These are phyloP conservation scores for Plasmopara muralis DNA, from an alignment of 352 stramenopile genomes.

Conservation along the genomic window DNA sequence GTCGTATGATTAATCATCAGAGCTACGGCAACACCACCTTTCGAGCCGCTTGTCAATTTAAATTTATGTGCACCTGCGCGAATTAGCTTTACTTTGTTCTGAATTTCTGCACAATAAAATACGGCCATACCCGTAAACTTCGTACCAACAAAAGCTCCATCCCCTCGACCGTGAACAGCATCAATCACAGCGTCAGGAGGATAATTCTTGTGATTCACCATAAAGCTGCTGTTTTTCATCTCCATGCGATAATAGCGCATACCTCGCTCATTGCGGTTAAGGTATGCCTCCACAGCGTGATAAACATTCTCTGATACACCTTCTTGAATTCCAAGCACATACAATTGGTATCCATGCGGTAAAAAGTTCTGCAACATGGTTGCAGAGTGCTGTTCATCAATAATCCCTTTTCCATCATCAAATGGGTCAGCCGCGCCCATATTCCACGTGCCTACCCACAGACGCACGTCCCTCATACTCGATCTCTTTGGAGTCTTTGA, in stretches of 20 bases:
- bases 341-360: slow-evolving; percentile 79
- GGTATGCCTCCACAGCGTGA: slow-evolving; percentile 66
- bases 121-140: slow-evolving; percentile 84
- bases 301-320: slow-evolving; percentile 83
- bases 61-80: slow-evolving; percentile 76
- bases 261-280: slow-evolving; percentile 62
- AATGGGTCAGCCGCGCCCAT: slow-evolving; percentile 79
- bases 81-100: slow-evolving; percentile 66
- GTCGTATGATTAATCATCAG: slow-evolving; percentile 72
- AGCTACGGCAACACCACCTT: slow-evolving; percentile 70
- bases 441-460: slow-evolving; percentile 87
- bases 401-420: slow-evolving; percentile 56
- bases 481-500: slow-evolving; percentile 27
- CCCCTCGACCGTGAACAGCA: slow-evolving; percentile 67
- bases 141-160: slow-evolving; percentile 75
- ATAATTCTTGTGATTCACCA: slow-evolving; percentile 62
- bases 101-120: slow-evolving; percentile 52
- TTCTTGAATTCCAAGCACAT: slow-evolving; percentile 81
- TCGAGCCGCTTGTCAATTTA: slow-evolving; percentile 70
- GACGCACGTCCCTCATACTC: slow-evolving; percentile 45
- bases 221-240: slow-evolving; percentile 66
- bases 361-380: slow-evolving; percentile 72
- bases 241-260: slow-evolving; percentile 65
- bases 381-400: slow-evolving; percentile 64
- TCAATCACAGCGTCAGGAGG: slow-evolving; percentile 64